A percentile compares a stretch with the other conserved stretches of the same genome.
Evolutionary conservation across 2,329 filamentous ascomycete species (phyloP).

Genomic region (Neurospora crassa): DNA sequence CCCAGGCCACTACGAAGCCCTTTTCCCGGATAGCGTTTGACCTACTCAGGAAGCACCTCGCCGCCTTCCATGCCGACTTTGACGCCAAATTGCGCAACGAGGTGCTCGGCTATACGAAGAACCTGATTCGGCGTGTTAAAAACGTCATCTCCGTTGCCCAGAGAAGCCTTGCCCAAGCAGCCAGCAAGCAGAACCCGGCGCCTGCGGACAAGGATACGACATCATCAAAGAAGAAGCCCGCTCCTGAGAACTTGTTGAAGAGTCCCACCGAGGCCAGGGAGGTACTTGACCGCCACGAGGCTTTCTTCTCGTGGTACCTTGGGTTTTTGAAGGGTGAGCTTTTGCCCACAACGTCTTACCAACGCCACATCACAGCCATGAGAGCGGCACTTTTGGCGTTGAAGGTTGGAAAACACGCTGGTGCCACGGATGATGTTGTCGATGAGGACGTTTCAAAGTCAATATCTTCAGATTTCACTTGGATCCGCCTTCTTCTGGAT

Average conservation of each 20-base stretch:
- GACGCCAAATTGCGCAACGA: constrained; percentile 83
- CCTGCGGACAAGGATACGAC: constrained; percentile 20
- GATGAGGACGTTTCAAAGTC: constrained; percentile 18
- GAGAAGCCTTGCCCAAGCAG: constrained; percentile 29
- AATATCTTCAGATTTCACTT: constrained; percentile 32
- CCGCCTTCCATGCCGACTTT: constrained; percentile 68
- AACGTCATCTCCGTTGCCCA: constrained; percentile 51
- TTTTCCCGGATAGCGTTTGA: constrained; percentile 53
- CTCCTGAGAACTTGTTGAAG: constrained; percentile 11
- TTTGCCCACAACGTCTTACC: constrained; percentile 75
- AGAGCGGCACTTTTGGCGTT: constrained; percentile 61
- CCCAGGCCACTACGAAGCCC: constrained; percentile 63
- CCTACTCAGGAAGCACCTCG: constrained; percentile 55
- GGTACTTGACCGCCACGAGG: constrained; percentile 40
- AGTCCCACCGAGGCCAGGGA: constrained; percentile 16
- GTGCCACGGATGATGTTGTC: constrained; percentile 17
- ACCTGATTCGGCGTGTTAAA: constrained; percentile 67
- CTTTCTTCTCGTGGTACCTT: constrained; percentile 68
- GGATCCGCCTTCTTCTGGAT: constrained; percentile 61
- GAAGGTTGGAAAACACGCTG: constrained; percentile 51
- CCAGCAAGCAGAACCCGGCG: constrained; percentile 9
- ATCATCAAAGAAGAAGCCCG: constrained; percentile 15
- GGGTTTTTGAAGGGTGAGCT: constrained; percentile 65
- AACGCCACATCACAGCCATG: constrained; percentile 74
- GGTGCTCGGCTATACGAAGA: constrained; percentile 62